Percentiles rank a stretch among this genome's conserved stretches.
Conservation (phyloP, 306 rosid species). For the Abrus pulchellus region DNA sequence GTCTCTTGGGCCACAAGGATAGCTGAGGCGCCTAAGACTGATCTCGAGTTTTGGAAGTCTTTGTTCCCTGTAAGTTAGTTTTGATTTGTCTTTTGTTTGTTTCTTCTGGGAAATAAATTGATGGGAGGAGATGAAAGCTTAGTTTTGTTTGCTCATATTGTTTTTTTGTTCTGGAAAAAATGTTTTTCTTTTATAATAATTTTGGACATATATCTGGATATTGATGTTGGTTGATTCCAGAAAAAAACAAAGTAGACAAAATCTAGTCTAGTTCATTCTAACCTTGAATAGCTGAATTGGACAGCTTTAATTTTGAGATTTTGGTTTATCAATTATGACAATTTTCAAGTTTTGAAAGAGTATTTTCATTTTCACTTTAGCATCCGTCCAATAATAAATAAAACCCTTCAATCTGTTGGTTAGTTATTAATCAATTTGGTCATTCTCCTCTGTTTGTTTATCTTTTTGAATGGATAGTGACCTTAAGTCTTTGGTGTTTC, state of each 20-base stretch:
- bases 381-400: too few species aligned
- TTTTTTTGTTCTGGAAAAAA: neutral
- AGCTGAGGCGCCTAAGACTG: slow-evolving; percentile 95
- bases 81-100: slow-evolving; percentile 58
- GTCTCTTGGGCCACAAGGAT: slow-evolving; percentile 88
- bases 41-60: slow-evolving; percentile 93
- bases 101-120: slow-evolving; percentile 54
- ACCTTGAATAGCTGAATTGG: slow-evolving; percentile 36
- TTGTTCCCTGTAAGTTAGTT: slow-evolving; percentile 83
- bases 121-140: slow-evolving; percentile 47
- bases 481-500: slow-evolving; percentile 34
- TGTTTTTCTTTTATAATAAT: neutral
- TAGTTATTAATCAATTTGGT: neutral
- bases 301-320: slow-evolving; percentile 9
- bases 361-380: too few species aligned
- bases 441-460: slow-evolving; percentile 15
- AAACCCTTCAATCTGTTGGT: neutral
- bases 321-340: slow-evolving; percentile 9
- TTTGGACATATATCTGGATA: slow-evolving; percentile 29
- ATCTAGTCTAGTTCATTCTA: neutral
- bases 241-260: slow-evolving; percentile 7
- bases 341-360: neutral
- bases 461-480: slow-evolving; percentile 34
- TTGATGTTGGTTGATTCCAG: slow-evolving; percentile 30
- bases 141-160: slow-evolving; percentile 49